These are phyloP conservation scores for Syzygium grande DNA, from an alignment of 345 rosid genomes.

Conservation along the genomic window DNA sequence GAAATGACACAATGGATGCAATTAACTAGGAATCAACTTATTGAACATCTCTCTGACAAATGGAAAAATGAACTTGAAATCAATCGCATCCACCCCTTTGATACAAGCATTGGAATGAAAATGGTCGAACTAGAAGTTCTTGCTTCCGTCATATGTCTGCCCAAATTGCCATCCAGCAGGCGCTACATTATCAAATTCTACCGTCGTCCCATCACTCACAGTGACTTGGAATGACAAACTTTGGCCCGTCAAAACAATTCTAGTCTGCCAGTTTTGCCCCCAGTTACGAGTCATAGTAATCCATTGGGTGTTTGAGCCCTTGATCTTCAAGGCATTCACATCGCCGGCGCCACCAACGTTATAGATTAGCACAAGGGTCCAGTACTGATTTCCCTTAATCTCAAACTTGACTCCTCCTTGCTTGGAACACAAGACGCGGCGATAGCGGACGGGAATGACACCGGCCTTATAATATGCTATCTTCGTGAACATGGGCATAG, in stretches of 20 bases:
- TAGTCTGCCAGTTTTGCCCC: constrained; percentile 5
- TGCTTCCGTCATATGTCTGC: constrained; percentile 2
- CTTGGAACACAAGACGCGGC: not conserved
- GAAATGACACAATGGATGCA: not conserved
- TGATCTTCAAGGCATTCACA: not conserved
- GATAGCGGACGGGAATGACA: not conserved
- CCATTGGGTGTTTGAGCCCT: not conserved
- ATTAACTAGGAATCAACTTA: not conserved
- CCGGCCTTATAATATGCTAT: not conserved
- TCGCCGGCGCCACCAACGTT: constrained; percentile 3
- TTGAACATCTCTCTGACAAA: not conserved
- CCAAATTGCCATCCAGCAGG: constrained; percentile 3
- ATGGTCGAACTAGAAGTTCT: constrained; percentile 1
- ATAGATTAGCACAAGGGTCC: not conserved
- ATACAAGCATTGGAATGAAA: not conserved
- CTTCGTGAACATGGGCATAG: constrained; percentile 2
- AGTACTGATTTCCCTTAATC: constrained; percentile 1
- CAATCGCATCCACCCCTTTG: not conserved
- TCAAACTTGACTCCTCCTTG: constrained; percentile 8
- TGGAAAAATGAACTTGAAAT: not conserved
- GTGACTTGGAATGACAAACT: constrained; percentile 3
- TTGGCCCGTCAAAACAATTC: not conserved
- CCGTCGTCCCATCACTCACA: not conserved
- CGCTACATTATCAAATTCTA: not conserved
- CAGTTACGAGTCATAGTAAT: not conserved